Percentiles rank a stretch among this genome's conserved stretches.
These are phyloP conservation scores for Keithomyces neogunnii DNA, from an alignment of 2,329 filamentous ascomycete genomes.

Conservation along the genomic window DNA sequence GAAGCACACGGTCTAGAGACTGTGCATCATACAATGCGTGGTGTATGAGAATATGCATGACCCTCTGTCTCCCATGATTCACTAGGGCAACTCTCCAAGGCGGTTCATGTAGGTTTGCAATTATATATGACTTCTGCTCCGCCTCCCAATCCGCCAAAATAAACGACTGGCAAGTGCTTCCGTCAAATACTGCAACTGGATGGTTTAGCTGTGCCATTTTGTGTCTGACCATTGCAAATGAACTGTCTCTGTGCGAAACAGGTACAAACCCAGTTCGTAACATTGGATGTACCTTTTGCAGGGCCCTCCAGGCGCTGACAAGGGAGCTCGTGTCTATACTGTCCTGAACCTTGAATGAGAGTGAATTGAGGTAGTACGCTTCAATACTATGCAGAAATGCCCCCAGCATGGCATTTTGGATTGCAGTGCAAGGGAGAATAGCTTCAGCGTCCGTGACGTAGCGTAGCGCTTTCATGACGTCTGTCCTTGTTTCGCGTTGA, in stretches of 20 bases:
- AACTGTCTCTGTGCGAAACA: constrained; percentile 46
- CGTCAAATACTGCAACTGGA: constrained; percentile 9
- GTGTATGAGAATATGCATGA: constrained; percentile 49
- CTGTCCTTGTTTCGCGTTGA: constrained; percentile 17
- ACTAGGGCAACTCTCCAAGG: constrained; percentile 56
- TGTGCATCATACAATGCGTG: constrained; percentile 83
- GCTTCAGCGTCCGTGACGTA: constrained; percentile 36
- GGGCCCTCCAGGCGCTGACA: constrained; percentile 48
- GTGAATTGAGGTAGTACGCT: constrained; percentile 65
- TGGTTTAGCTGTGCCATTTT: constrained; percentile 2
- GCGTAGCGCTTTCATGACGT: constrained; percentile 17
- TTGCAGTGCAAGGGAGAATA: constrained; percentile 67
- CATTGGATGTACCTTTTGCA: constrained; percentile 55
- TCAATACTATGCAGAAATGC: constrained; percentile 63
- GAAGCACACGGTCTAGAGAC: constrained; percentile 58
- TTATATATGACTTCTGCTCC: constrained; percentile 21
- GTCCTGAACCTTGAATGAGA: constrained; percentile 43
- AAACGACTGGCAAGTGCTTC: constrained; percentile 12
- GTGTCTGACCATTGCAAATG: constrained; percentile 71
- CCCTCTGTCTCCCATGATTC: constrained; percentile 11
- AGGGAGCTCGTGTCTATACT: constrained; percentile 33
- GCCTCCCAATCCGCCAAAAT: constrained; percentile 29
- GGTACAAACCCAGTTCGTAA: constrained; percentile 67
- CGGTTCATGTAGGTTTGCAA: constrained; percentile 40
- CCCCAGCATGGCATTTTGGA: constrained; percentile 73